Conservation (phyloP, 2,329 filamentous ascomycete genomes). For the Leptographium radiaticola region DNA sequence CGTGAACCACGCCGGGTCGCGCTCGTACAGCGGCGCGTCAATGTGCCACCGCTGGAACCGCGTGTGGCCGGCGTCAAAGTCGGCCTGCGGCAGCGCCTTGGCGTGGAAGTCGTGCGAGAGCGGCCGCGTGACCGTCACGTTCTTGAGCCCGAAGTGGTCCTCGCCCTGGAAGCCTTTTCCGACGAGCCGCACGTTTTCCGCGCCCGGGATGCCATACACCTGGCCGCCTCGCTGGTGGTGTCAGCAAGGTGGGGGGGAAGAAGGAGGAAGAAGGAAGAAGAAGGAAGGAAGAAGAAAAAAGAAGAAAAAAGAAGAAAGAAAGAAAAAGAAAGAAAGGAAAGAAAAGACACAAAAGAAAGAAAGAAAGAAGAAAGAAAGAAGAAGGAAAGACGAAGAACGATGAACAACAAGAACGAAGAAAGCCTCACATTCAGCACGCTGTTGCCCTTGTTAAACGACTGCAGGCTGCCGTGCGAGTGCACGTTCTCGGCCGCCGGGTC, state of each 20-base stretch:
- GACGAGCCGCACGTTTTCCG: conserved; percentile 29
- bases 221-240: conserved; percentile 16
- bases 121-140: conserved; percentile 18
- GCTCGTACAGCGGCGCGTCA: conserved; percentile 30
- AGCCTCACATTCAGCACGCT: conserved; percentile 19
- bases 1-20: conserved; percentile 18
- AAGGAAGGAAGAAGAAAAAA: too few relatives aligned
- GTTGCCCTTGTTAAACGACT: conserved; percentile 26
- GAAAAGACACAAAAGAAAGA: too few relatives aligned
- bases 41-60: conserved; percentile 36
- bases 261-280: not conserved
- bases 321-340: too few relatives aligned
- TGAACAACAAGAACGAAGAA: not conserved
- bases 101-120: conserved; percentile 25
- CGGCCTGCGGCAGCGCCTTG: conserved; percentile 17
- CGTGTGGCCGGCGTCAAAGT: conserved; percentile 26
- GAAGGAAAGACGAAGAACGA: not conserved
- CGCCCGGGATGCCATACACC: conserved; percentile 25
- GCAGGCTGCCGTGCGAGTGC: conserved; percentile 27
- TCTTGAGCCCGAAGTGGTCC: conserved; percentile 29
- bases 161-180: conserved; percentile 31
- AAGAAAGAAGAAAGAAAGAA: not conserved
- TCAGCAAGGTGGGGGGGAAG: not conserved
- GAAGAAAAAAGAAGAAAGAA: not conserved
- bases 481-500: conserved; percentile 26